These are phyloP conservation scores for Emmonsiellopsis sp. DNA, from an alignment of 2,329 filamentous ascomycete genomes.

Conservation along the genomic window DNA sequence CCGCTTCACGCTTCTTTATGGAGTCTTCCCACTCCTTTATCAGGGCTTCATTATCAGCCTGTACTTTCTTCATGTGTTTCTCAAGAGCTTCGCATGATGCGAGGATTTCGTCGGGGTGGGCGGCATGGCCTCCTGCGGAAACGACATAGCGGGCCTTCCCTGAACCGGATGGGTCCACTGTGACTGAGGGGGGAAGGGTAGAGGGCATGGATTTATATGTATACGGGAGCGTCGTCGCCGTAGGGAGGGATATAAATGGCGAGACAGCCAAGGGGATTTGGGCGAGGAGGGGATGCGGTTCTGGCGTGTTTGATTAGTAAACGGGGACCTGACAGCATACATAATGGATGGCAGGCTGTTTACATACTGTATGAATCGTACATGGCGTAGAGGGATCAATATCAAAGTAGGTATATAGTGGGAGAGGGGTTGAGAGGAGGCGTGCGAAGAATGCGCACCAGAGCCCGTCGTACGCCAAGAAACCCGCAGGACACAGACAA, in stretches of 20 bases:
- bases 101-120: slow-evolving; percentile 78
- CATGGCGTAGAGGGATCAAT: slow-evolving; percentile 19
- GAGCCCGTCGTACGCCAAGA: too few relatives aligned
- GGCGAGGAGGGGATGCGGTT: slow-evolving; percentile 75
- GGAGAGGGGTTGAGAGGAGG: neutral
- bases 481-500: too few relatives aligned
- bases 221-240: slow-evolving; percentile 85
- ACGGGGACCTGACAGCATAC: neutral
- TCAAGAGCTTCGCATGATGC: slow-evolving; percentile 70
- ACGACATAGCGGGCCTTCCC: slow-evolving; percentile 61
- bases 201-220: slow-evolving; percentile 88
- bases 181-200: slow-evolving; percentile 65
- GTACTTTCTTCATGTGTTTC: slow-evolving; percentile 61
- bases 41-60: slow-evolving; percentile 57
- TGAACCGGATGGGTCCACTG: slow-evolving; percentile 39
- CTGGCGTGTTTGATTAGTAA: slow-evolving; percentile 31
- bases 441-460: too few relatives aligned
- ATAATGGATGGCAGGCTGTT: neutral
- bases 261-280: slow-evolving; percentile 91
- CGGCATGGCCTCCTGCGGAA: slow-evolving; percentile 68
- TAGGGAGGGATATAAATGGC: slow-evolving; percentile 83
- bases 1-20: slow-evolving; percentile 48
- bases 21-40: slow-evolving; percentile 61
- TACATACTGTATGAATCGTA: slow-evolving; percentile 37
- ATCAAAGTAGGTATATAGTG: neutral